Percentiles rank a stretch among this genome's conserved stretches.
Evolutionary conservation across 305 asterid genomes (phyloP).

Genomic region (Petunia hybrid): DNA sequence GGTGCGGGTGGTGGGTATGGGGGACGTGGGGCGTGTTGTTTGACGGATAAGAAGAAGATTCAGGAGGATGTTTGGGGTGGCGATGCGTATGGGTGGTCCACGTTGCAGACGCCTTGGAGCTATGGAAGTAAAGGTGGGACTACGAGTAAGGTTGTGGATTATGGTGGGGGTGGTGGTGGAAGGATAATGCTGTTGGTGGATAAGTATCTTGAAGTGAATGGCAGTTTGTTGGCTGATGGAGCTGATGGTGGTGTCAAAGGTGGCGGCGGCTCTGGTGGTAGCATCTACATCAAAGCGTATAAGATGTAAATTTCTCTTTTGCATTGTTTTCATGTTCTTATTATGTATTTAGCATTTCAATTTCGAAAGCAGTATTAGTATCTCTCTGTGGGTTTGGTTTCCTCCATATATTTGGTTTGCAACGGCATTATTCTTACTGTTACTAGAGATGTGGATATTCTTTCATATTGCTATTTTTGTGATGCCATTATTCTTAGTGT

Average conservation of each 20-base stretch:
- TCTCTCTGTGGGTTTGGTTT: not conserved
- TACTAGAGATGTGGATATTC: constrained; percentile 18
- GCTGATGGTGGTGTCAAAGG: constrained; percentile 92
- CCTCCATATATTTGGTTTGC: constrained; percentile 5
- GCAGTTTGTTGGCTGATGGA: constrained; percentile 88
- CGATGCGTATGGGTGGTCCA: constrained; percentile 92
- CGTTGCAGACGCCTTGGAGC: constrained; percentile 74
- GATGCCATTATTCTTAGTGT: not conserved
- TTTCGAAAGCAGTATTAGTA: not conserved
- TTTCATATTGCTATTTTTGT: not conserved
- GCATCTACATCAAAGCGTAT: constrained; percentile 78
- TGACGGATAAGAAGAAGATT: constrained; percentile 69
- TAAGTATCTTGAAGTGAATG: constrained; percentile 77
- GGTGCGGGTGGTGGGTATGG: constrained; percentile 99
- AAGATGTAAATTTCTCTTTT: constrained; percentile 67
- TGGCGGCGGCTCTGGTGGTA: constrained; percentile 99
- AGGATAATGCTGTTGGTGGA: constrained; percentile 63
- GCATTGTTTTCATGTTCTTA: constrained; percentile 28
- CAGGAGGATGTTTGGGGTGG: constrained; percentile 99
- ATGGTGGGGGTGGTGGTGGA: constrained; percentile 99
- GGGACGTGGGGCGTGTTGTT: constrained; percentile 94
- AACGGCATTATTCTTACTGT: not conserved
- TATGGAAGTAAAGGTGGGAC: constrained; percentile 98
- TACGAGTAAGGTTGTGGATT: constrained; percentile 75
- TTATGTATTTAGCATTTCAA: constrained; percentile 21